Base-by-base conservation (phyloP, 192 early-diverging fungal species). In the Backusella tuberculispora region DNA sequence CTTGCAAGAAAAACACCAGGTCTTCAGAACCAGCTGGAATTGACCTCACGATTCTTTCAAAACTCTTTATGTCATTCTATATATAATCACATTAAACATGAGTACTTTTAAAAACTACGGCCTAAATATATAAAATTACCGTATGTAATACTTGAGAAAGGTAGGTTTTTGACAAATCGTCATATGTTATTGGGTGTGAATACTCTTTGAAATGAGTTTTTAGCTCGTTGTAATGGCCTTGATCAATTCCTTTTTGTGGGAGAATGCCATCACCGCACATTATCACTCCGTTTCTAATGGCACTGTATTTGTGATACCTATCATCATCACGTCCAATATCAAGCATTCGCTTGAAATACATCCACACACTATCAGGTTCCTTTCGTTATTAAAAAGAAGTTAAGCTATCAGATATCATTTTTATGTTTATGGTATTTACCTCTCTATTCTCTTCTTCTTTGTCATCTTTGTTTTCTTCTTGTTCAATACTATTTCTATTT, bases 351-450 rank as follows among this genome's bases (percentile, higher is more conserved):
- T 50, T 50, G 5, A 50, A 50, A 50, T 50, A 50, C n/a, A 6
- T 5, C 48, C 48, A 50, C 17, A 19, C 48, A 50, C 0, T 50
- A 15, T 50, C 48, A 15, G 48, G 48, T 19, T 50, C 48, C 48
- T 50, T 50, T 50, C 17, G 7, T 50, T 50, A 50, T 50, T 19
- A 50, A 50, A 50, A 50, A 6, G n/a, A 50, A 50, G 48, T 50
- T n/a, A 7, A 50, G 4, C 15, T 50, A 50, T 50, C 48, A 50
- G 19, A 50, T 19, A 50, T 50, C 5, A 14, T n/a, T 47, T 14
- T 47, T 47, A 47, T 47, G 79, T 66, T 47, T 26, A 14, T n/a
- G 14, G 14, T 47, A 47, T 47, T 47, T 47, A 47, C 46, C 46
- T 47, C 46, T 34, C 0, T 34, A 34, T 34, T 34, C 29, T 34